A percentile compares a stretch with the other conserved stretches of the same genome.
Evolutionary conservation across 108 stramenopile species (phyloP).

Genomic region (Nannochloropsis gaditana): DNA sequence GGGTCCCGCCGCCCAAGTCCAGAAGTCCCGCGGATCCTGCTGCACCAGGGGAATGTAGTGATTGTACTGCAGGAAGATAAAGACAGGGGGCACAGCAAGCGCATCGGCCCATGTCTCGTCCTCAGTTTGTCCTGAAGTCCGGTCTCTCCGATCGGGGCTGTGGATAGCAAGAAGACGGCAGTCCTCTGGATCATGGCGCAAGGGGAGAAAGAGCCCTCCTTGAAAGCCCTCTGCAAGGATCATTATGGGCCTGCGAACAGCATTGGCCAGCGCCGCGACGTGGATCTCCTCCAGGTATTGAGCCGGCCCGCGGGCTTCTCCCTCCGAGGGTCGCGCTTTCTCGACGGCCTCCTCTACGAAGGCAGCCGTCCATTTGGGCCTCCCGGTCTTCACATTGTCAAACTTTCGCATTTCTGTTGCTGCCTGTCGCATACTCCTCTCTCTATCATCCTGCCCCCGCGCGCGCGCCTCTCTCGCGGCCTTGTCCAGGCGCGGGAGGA

Average conservation of each 20-base stretch:
- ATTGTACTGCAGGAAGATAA: not conserved
- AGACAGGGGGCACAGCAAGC: slow-evolving; percentile 13
- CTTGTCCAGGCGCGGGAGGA: not conserved
- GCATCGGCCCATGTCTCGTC: not conserved
- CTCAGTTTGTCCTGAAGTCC: too few species aligned
- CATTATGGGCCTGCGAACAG: not conserved
- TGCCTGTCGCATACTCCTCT: not conserved
- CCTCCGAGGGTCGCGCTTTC: slow-evolving; percentile 8
- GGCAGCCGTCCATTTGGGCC: slow-evolving; percentile 5
- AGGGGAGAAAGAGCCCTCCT: not conserved
- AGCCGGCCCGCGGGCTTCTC: not conserved
- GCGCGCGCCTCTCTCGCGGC: not conserved
- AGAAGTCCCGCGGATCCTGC: not conserved
- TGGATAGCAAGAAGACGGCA: not conserved
- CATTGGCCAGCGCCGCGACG: slow-evolving; percentile 12
- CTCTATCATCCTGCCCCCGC: not conserved
- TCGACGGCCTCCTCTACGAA: not conserved
- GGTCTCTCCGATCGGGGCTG: not conserved
- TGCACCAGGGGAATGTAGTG: slow-evolving; percentile 11
- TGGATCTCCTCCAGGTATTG: not conserved
- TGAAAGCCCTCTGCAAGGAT: not conserved
- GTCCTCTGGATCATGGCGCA: not conserved
- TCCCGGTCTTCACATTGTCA: not conserved
- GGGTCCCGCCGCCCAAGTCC: not conserved
- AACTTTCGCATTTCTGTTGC: not conserved